Evolutionary conservation across 2,329 filamentous ascomycete genomes (phyloP).

Genomic region (Dactylellina leptospora): DNA sequence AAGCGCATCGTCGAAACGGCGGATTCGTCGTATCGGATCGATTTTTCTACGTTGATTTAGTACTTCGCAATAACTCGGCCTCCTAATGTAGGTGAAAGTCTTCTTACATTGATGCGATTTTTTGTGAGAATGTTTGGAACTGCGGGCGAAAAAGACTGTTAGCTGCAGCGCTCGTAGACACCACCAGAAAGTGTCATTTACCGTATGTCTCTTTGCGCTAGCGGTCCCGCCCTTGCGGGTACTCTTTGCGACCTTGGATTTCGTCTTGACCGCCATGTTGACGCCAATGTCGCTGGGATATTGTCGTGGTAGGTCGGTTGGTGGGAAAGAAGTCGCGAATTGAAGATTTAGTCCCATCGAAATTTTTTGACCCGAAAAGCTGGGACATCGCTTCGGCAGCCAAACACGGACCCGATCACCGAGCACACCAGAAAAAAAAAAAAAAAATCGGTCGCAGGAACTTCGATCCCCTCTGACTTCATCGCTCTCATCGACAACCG

Average conservation of each 20-base stretch:
- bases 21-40: slow-evolving; percentile 89
- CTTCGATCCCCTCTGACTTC: neutral
- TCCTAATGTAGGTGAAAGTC: neutral
- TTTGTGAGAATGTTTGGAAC: slow-evolving; percentile 58
- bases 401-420: slow-evolving; percentile 36
- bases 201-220: slow-evolving; percentile 55
- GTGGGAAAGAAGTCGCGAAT: slow-evolving; percentile 39
- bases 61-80: neutral
- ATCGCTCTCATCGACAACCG: neutral
- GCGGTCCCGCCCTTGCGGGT: slow-evolving; percentile 56
- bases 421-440: slow-evolving; percentile 30
- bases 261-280: slow-evolving; percentile 44
- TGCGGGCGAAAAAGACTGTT: slow-evolving; percentile 27
- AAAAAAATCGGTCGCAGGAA: slow-evolving; percentile 34
- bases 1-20: slow-evolving; percentile 82
- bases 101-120: slow-evolving; percentile 56
- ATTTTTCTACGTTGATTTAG: slow-evolving; percentile 64
- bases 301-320: slow-evolving; percentile 1
- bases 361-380: slow-evolving; percentile 28
- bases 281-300: slow-evolving; percentile 14
- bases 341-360: slow-evolving; percentile 35
- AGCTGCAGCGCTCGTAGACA: neutral
- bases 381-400: slow-evolving; percentile 34
- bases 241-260: slow-evolving; percentile 44
- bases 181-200: slow-evolving; percentile 20